Evolutionary conservation across 2,329 filamentous ascomycete genomes (phyloP), one percentile per base, ranked within the genome.

Genomic region (Exophiala oligosperma): DNA sequence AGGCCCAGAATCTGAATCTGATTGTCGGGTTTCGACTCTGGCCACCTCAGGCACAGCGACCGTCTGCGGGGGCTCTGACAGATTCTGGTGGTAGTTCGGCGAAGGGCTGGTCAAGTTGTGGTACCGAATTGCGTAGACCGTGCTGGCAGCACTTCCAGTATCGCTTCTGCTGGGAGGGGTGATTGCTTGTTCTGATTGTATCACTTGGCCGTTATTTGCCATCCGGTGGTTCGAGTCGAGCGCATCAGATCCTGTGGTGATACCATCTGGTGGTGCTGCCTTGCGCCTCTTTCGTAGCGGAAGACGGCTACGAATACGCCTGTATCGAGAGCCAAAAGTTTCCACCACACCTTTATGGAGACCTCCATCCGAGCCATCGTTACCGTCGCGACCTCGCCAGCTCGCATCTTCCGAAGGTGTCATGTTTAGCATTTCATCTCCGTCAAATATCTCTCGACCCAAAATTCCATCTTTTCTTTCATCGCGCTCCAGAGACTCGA

Each of bases 391-490:
- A 12, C 60, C 60, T 35, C 70, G 75, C 76, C 78, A 85, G 50
- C 77, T 77, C 40, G 81, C 75, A 60, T 85, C 83, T 55, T 84
- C 79, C 1, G 81, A 83, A 3, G 83, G 81, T 3, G 81, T 85
- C 46, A 83, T 77, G 54, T 93, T 90, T 38, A 96, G 79, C 87
- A 94, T 95, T 70, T 96, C 92, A 68, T 97, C 92, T 2, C 92
- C 92, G 66, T 97, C 92, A 69, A 96, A 96, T 0, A 97, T 86
- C 70, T 97, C 92, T 63, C 92, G 81, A 2, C 92, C 92, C 1
- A 97, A 76, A 55, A 97, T 95, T 0, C 92, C 92, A 67, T 96
- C 92, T 74, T 95, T 96, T 74, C 92, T 91, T 72, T 96, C 92
- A 72, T 96, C 92, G 65, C 92, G 85, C 76, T 97, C 92, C 61